These are phyloP conservation scores for Amaranthus palmeri DNA, from an alignment of 148 eudicot genomes.

Conservation along the genomic window DNA sequence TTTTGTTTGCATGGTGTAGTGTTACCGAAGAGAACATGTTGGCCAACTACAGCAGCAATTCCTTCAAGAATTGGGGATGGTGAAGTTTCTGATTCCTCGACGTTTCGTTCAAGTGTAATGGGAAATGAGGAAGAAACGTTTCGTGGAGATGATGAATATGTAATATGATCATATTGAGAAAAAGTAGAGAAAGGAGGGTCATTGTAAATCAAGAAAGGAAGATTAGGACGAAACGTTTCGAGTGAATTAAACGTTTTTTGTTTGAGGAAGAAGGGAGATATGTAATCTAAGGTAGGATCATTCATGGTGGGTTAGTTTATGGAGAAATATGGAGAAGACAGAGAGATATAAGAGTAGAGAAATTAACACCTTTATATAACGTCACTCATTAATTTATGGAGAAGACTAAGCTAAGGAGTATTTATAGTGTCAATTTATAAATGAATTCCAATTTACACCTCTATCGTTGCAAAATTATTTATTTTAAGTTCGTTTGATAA, in stretches of 20 bases:
- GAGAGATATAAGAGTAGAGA: not conserved
- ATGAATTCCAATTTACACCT: not conserved
- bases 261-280: conserved; percentile 8
- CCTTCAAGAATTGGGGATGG: conserved; percentile 21
- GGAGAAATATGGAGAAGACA: not conserved
- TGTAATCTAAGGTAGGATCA: conserved; percentile 3
- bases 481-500: too few species aligned
- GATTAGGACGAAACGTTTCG: conserved; percentile 18
- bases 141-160: not conserved
- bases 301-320: conserved; percentile 13
- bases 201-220: not conserved
- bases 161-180: not conserved
- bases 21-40: conserved; percentile 26
- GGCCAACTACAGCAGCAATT: conserved; percentile 30
- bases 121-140: conserved; percentile 10
- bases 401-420: not conserved
- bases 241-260: not conserved
- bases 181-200: not conserved
- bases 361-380: too few species aligned
- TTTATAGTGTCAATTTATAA: not conserved
- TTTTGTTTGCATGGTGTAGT: not conserved
- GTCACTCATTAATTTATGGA: not conserved
- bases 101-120: not conserved
- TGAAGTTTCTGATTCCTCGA: conserved; percentile 2
- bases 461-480: too few species aligned